These are phyloP conservation scores for Phlebiopsis flavidoalba DNA, from an alignment of 768 basidiomycete species.

Conservation along the genomic window DNA sequence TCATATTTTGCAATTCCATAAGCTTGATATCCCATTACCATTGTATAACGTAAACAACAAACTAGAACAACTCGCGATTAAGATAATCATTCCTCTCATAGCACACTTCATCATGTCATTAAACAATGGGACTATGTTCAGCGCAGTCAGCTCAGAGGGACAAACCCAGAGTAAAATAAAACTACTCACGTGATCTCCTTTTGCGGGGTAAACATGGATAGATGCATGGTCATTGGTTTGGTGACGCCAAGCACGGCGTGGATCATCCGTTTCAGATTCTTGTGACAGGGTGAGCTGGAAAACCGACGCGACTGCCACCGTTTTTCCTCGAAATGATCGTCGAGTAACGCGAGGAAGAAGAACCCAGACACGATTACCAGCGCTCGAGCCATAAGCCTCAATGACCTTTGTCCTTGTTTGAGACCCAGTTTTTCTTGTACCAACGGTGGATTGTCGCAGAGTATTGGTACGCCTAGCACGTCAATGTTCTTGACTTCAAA, in stretches of 20 bases:
- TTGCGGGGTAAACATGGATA: conserved; percentile 60
- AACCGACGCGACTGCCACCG: conserved; percentile 83
- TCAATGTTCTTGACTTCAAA: conserved; percentile 97
- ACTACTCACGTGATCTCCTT: conserved; percentile 40
- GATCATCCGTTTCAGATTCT: conserved; percentile 96
- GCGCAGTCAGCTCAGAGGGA: too few species aligned
- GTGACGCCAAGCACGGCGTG: conserved; percentile 82
- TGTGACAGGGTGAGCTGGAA: conserved; percentile 98
- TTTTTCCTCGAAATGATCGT: conserved; percentile 84
- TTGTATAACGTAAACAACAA: too few species aligned
- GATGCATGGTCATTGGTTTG: conserved; percentile 80
- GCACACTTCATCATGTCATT: too few species aligned
- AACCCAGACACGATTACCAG: conserved; percentile 96
- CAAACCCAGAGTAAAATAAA: not conserved
- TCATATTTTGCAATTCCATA: too few species aligned
- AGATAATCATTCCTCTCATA: too few species aligned
- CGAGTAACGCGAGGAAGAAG: conserved; percentile 93
- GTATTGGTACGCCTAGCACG: conserved; percentile 96
- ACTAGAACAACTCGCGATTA: too few species aligned
- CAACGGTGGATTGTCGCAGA: conserved; percentile 85
- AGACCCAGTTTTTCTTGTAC: conserved; percentile 98
- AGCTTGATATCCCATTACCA: too few species aligned
- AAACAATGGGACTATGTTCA: too few species aligned
- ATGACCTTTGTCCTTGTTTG: conserved; percentile 87
- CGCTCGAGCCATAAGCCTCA: conserved; percentile 86